Evolutionary conservation across 441 rosid genomes (phyloP).

Genomic region (Adansonia gregorii): DNA sequence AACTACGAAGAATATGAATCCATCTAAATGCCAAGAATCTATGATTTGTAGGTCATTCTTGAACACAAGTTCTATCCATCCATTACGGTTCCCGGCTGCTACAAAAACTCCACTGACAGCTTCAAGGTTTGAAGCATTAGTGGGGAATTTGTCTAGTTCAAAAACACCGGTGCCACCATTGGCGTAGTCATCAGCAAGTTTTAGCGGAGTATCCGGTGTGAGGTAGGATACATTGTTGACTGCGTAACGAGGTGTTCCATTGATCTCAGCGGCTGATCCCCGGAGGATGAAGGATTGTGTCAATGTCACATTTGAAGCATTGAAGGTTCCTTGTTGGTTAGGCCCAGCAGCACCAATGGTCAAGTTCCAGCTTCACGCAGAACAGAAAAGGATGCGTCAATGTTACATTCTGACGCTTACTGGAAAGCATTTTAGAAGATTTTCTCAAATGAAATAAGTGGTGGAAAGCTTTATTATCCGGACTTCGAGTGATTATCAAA

Average conservation of each 20-base stretch:
- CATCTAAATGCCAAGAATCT: conserved; percentile 86
- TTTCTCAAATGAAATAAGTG: too few relatives aligned
- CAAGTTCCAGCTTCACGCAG: conserved; percentile 56
- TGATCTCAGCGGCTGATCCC: conserved; percentile 41
- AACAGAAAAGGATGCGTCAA: not conserved
- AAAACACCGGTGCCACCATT: conserved; percentile 50
- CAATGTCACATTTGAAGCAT: conserved; percentile 56
- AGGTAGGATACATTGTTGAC: conserved; percentile 66
- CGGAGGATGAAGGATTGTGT: conserved; percentile 55
- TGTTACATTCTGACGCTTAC: not conserved
- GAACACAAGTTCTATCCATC: conserved; percentile 67
- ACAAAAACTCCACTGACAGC: conserved; percentile 48
- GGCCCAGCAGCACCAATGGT: conserved; percentile 80
- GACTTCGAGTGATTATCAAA: too few relatives aligned
- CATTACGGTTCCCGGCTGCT: conserved; percentile 53
- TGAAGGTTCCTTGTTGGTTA: conserved; percentile 81
- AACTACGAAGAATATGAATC: conserved; percentile 64
- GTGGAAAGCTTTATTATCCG: too few relatives aligned
- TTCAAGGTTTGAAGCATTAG: conserved; percentile 35
- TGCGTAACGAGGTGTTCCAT: conserved; percentile 37
- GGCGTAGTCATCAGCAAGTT: conserved; percentile 51
- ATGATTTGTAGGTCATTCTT: conserved; percentile 43
- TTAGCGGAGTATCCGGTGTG: conserved; percentile 56
- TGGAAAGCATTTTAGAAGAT: not conserved
- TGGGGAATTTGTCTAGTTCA: conserved; percentile 46